These are phyloP conservation scores for Syzygium oleosum DNA, from an alignment of 345 rosid species.

Conservation along the genomic window DNA sequence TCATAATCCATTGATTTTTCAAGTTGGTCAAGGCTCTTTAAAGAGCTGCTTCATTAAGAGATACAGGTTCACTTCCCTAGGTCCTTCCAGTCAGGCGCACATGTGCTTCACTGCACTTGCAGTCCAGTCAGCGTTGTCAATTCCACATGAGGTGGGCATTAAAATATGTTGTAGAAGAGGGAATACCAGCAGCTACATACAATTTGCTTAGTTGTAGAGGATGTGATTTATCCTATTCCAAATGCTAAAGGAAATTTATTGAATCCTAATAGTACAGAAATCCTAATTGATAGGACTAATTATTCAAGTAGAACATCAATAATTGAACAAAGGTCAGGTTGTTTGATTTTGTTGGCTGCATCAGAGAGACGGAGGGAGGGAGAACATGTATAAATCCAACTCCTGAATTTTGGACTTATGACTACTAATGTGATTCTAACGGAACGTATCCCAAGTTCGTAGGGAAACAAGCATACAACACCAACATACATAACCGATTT, in stretches of 20 bases:
- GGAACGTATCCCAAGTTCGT: too few relatives aligned
- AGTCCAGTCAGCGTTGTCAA: neutral
- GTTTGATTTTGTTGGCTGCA: neutral
- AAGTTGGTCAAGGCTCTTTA: neutral
- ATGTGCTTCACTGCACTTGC: neutral
- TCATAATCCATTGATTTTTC: neutral
- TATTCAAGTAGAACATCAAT: neutral
- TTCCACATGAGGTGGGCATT: neutral
- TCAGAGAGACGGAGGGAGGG: neutral
- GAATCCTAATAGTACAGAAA: neutral
- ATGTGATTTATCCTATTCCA: neutral
- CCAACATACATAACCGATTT: too few relatives aligned
- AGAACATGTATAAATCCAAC: neutral
- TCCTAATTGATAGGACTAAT: neutral
- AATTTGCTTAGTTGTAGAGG: neutral
- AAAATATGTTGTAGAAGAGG: neutral
- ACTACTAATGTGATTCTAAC: too few relatives aligned
- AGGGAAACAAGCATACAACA: too few relatives aligned
- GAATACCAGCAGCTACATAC: neutral
- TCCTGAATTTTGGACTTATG: neutral
- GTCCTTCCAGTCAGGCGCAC: neutral
- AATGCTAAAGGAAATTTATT: neutral
- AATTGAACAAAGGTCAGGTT: neutral
- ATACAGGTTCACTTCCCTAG: neutral
- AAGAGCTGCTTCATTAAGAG: neutral